A percentile compares a stretch with the other conserved stretches of the same genome.
These are phyloP conservation scores for Nicotiana rustica DNA, from an alignment of 305 asterid genomes.

Conservation along the genomic window DNA sequence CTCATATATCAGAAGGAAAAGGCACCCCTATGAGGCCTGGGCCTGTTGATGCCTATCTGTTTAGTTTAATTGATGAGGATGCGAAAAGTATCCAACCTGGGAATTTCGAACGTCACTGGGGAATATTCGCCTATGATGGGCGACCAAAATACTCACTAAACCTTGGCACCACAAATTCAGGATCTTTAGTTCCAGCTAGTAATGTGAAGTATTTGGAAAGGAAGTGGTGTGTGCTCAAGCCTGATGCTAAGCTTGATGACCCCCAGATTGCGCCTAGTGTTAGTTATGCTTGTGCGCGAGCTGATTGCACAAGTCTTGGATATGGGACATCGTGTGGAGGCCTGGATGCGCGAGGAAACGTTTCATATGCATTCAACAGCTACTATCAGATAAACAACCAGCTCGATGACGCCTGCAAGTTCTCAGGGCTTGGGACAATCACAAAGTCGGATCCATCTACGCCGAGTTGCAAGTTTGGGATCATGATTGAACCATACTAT, in stretches of 20 bases:
- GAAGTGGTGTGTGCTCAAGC: slow-evolving; percentile 77
- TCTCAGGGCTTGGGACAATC: slow-evolving; percentile 63
- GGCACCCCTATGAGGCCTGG: slow-evolving; percentile 87
- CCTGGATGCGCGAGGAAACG: slow-evolving; percentile 59
- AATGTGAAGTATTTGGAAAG: slow-evolving; percentile 55
- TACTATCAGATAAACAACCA: slow-evolving; percentile 76
- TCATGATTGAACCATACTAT: slow-evolving; percentile 65
- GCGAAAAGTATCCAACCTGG: slow-evolving; percentile 82
- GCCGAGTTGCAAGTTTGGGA: slow-evolving; percentile 62
- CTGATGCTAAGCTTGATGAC: slow-evolving; percentile 53
- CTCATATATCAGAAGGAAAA: slow-evolving; percentile 60
- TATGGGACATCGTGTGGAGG: slow-evolving; percentile 68
- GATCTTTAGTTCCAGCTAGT: slow-evolving; percentile 54
- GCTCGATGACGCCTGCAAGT: slow-evolving; percentile 68
- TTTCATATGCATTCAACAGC: slow-evolving; percentile 79
- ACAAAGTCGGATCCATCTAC: slow-evolving; percentile 70
- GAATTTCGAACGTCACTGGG: slow-evolving; percentile 88
- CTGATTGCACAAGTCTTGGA: slow-evolving; percentile 78
- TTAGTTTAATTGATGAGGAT: slow-evolving; percentile 82
- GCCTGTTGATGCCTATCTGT: slow-evolving; percentile 70
- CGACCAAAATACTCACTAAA: slow-evolving; percentile 67
- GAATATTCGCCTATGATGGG: slow-evolving; percentile 66
- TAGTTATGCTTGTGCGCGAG: slow-evolving; percentile 75
- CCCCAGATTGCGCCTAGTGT: slow-evolving; percentile 64
- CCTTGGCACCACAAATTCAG: slow-evolving; percentile 63